phyloP scores from a whole-genome alignment of 2,329 filamentous ascomycete species.

The Aspergillus thermomutatus region DNA sequence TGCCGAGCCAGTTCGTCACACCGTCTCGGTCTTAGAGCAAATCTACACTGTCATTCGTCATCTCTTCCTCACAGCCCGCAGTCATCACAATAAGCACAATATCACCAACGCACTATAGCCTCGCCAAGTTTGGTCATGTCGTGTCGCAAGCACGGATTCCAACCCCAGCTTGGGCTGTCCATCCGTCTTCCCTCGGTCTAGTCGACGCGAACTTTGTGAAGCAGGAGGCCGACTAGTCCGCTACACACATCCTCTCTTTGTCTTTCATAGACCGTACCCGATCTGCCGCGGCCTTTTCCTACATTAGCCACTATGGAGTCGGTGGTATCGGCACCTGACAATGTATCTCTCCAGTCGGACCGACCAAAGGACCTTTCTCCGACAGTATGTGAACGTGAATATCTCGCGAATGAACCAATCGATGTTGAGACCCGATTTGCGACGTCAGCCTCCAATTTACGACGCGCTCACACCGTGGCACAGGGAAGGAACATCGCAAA shows the following conservation, averaged over 20 bases:
- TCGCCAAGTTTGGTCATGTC: slow-evolving; percentile 25
- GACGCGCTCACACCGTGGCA: slow-evolving; percentile 39
- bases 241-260: background rate
- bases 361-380: slow-evolving; percentile 5
- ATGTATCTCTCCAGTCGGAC: slow-evolving; percentile 9
- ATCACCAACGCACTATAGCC: background rate
- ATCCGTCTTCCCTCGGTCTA: slow-evolving; percentile 15
- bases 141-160: slow-evolving; percentile 24
- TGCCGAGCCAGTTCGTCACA: background rate
- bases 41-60: background rate
- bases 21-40: background rate
- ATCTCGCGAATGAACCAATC: slow-evolving; percentile 13
- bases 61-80: background rate
- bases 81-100: background rate
- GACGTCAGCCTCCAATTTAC: slow-evolving; percentile 23
- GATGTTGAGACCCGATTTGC: slow-evolving; percentile 17
- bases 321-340: slow-evolving; percentile 1
- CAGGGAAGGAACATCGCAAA: slow-evolving; percentile 30
- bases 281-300: background rate
- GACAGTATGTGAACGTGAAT: slow-evolving; percentile 8
- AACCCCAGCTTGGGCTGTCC: slow-evolving; percentile 24
- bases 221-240: background rate
- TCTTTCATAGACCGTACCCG: background rate
- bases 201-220: slow-evolving; percentile 1
- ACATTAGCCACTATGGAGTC: slow-evolving; percentile 9